These are phyloP conservation scores for Taphrina flavorubra DNA, from an alignment of 1,139 yeast species.

Conservation along the genomic window DNA sequence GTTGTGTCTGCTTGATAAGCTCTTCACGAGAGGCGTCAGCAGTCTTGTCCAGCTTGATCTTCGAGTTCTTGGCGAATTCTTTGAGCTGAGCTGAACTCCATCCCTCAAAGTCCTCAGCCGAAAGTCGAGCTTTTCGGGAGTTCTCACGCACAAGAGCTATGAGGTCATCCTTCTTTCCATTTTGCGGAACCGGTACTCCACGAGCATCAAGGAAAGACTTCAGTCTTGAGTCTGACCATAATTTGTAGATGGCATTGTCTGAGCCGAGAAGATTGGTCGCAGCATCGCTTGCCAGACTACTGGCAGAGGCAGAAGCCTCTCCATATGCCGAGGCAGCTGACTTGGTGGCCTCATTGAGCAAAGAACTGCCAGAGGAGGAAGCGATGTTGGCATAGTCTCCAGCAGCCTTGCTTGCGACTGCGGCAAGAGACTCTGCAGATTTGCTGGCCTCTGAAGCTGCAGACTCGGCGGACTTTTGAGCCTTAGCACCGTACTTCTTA, in stretches of 20 bases:
- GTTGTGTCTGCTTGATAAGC: conserved; percentile 52
- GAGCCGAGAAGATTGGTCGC: conserved; percentile 44
- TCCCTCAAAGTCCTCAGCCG: conserved; percentile 53
- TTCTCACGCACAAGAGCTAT: conserved; percentile 58
- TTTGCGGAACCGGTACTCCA: conserved; percentile 57
- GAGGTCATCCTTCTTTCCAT: conserved; percentile 58
- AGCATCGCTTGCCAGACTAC: conserved; percentile 32
- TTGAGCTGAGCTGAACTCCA: conserved; percentile 58
- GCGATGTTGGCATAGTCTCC: conserved; percentile 15
- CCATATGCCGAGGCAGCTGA: conserved; percentile 42
- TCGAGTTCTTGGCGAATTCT: conserved; percentile 56
- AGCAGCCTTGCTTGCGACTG: conserved; percentile 31
- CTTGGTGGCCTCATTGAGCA: conserved; percentile 25
- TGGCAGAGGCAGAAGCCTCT: conserved; percentile 40
- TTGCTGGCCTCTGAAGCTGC: conserved; percentile 34
- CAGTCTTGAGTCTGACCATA: conserved; percentile 55
- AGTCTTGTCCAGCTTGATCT: conserved; percentile 51
- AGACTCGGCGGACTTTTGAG: conserved; percentile 29
- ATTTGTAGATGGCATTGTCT: conserved; percentile 44
- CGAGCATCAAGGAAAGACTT: conserved; percentile 61
- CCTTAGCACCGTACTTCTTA: conserved; percentile 25
- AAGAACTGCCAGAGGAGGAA: not conserved
- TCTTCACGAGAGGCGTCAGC: conserved; percentile 54
- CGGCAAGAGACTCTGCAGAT: conserved; percentile 22
- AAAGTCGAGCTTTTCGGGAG: conserved; percentile 54